Evolutionary conservation across 331 rosid species (phyloP).

Genomic region (Spiraea crenata): DNA sequence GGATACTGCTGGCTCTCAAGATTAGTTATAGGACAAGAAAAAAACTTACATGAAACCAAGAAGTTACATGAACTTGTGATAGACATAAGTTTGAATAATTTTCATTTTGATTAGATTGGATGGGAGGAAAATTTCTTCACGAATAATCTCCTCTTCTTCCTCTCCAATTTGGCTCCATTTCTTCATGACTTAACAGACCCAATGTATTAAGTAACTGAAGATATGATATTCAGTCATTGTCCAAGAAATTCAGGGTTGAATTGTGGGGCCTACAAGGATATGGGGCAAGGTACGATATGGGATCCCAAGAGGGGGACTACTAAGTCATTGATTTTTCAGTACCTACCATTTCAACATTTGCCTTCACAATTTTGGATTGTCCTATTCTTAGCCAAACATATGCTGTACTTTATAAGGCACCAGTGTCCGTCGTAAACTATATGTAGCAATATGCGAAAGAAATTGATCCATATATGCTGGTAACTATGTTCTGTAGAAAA

Average conservation of each 20-base stretch:
- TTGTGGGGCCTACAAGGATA: too few species aligned
- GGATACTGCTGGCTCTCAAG: not conserved
- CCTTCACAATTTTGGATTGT: not conserved
- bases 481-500: too few species aligned
- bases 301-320: not conserved
- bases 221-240: not conserved
- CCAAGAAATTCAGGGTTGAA: not conserved
- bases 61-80: not conserved
- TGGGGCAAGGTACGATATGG: too few species aligned
- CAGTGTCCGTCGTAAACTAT: not conserved
- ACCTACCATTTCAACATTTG: not conserved
- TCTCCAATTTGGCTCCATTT: too few species aligned
- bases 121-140: too few species aligned
- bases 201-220: not conserved
- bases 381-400: conserved; percentile 4
- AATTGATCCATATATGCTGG: too few species aligned
- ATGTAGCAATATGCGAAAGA: too few species aligned
- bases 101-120: too few species aligned
- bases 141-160: too few species aligned
- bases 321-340: not conserved
- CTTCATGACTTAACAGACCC: too few species aligned
- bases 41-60: not conserved
- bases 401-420: not conserved
- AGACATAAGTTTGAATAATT: too few species aligned
- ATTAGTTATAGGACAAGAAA: not conserved